phyloP scores from a whole-genome alignment of 164 flowering plant genomes.

The Kalanchoe fedtschenkoi region DNA sequence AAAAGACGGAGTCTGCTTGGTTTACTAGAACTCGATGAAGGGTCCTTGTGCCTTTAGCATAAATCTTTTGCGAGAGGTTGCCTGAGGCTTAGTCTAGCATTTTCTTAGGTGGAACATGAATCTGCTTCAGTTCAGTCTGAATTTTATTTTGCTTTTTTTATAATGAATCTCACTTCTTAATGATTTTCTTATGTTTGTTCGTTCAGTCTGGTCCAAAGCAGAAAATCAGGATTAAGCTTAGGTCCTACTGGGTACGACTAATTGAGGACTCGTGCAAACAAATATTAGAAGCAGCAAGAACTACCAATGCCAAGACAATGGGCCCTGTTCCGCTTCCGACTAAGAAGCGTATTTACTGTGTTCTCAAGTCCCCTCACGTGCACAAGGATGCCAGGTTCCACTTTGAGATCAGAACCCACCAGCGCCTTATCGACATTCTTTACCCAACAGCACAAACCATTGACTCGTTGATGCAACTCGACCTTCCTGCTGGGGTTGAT shows the following conservation, averaged over 20 bases:
- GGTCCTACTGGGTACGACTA: constrained; percentile 80
- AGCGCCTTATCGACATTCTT: constrained; percentile 82
- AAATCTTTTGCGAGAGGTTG: background rate
- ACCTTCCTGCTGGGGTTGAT: constrained; percentile 94
- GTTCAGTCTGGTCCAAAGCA: constrained; percentile 80
- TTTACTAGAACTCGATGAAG: too few species aligned
- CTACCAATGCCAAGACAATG: constrained; percentile 84
- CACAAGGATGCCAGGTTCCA: constrained; percentile 96
- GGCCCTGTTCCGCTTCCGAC: constrained; percentile 97
- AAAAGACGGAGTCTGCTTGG: too few species aligned
- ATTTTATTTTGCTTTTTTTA: background rate
- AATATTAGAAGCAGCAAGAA: constrained; percentile 87
- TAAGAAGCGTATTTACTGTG: constrained; percentile 71
- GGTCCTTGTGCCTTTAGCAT: background rate
- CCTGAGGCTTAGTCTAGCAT: background rate
- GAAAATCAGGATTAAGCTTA: constrained; percentile 83
- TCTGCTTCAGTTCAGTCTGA: background rate
- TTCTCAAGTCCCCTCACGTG: constrained; percentile 93
- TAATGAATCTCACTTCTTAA: background rate
- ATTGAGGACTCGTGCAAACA: constrained; percentile 96
- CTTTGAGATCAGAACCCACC: constrained; percentile 92
- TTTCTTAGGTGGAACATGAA: background rate
- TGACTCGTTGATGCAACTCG: constrained; percentile 90
- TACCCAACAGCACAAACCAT: constrained; percentile 96
- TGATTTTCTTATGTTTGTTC: constrained; percentile 7